phyloP scores from a whole-genome alignment of 1,139 yeast species.

The Williopsis jadinii region DNA sequence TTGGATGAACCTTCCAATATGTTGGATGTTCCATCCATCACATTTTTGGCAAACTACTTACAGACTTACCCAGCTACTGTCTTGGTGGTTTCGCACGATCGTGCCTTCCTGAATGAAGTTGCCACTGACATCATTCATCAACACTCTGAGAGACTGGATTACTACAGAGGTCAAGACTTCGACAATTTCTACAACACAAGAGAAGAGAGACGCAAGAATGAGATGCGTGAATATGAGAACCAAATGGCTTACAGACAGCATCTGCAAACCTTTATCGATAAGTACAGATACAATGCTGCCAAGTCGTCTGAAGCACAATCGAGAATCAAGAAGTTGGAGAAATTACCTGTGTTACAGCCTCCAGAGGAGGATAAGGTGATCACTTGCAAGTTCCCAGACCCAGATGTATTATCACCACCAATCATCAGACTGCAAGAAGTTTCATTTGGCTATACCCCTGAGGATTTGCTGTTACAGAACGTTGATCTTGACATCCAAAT shows the following conservation, averaged over 20 bases:
- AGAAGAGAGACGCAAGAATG: constrained; percentile 92
- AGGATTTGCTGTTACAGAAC: constrained; percentile 53
- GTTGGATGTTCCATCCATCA: constrained; percentile 99
- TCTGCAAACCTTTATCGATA: constrained; percentile 89
- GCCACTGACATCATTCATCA: constrained; percentile 98
- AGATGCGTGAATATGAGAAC: constrained; percentile 89
- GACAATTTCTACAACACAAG: constrained; percentile 89
- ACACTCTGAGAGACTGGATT: constrained; percentile 93
- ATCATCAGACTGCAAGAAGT: constrained; percentile 84
- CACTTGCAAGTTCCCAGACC: constrained; percentile 90
- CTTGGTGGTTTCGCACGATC: constrained; percentile 93
- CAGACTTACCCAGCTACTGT: constrained; percentile 90
- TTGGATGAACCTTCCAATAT: constrained; percentile 98
- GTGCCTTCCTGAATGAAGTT: constrained; percentile 93
- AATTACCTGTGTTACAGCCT: constrained; percentile 84
- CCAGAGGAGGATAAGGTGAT: constrained; percentile 89
- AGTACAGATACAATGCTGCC: constrained; percentile 95
- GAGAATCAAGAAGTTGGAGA: constrained; percentile 91
- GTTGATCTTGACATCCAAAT: constrained; percentile 89
- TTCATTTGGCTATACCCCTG: constrained; percentile 72
- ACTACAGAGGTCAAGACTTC: constrained; percentile 90
- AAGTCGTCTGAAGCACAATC: constrained; percentile 97
- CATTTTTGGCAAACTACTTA: constrained; percentile 82
- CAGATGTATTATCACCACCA: constrained; percentile 90
- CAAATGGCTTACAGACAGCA: constrained; percentile 96